phyloP scores from a whole-genome alignment of 1,284 basidiomycete genomes.

The Singerocomus inundabilis region DNA sequence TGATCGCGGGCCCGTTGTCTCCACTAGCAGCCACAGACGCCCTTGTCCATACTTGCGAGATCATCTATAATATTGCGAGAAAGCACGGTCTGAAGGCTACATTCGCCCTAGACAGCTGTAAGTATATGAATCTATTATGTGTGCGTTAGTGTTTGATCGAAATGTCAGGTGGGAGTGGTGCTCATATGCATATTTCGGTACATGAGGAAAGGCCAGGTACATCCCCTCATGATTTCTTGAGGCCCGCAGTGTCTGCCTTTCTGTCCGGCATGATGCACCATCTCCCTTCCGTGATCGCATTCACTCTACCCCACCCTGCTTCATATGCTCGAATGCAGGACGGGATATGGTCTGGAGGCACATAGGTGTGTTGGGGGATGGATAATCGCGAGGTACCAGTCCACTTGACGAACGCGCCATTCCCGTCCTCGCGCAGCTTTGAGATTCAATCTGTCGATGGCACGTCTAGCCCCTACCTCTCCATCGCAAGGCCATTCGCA shows the following conservation, averaged over 20 bases:
- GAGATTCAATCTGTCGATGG: constrained; percentile 65
- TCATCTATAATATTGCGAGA: constrained; percentile 59
- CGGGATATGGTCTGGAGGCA: constrained; percentile 69
- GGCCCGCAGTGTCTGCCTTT: constrained; percentile 34
- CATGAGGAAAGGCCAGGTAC: constrained; percentile 33
- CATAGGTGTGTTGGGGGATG: constrained; percentile 64
- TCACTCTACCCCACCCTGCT: constrained; percentile 56
- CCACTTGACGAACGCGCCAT: constrained; percentile 50
- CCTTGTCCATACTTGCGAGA: constrained; percentile 63
- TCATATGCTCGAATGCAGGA: constrained; percentile 66
- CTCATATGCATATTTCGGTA: constrained; percentile 64
- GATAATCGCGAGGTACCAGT: constrained; percentile 68
- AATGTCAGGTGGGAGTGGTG: constrained; percentile 48
- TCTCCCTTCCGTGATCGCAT: constrained; percentile 52
- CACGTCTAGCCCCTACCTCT: constrained; percentile 46
- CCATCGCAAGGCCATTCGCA: constrained; percentile 5
- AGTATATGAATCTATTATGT: constrained; percentile 8
- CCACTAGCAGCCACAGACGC: constrained; percentile 69
- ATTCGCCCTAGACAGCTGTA: constrained; percentile 46
- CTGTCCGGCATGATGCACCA: constrained; percentile 54
- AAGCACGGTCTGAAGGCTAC: constrained; percentile 66
- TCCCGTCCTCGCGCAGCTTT: constrained; percentile 41
- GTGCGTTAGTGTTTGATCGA: background rate
- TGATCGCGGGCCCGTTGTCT: too few species aligned
- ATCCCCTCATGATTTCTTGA: constrained; percentile 16